Conservation (phyloP, 1,139 yeast species). For the Meyerozyma elateridarum region DNA sequence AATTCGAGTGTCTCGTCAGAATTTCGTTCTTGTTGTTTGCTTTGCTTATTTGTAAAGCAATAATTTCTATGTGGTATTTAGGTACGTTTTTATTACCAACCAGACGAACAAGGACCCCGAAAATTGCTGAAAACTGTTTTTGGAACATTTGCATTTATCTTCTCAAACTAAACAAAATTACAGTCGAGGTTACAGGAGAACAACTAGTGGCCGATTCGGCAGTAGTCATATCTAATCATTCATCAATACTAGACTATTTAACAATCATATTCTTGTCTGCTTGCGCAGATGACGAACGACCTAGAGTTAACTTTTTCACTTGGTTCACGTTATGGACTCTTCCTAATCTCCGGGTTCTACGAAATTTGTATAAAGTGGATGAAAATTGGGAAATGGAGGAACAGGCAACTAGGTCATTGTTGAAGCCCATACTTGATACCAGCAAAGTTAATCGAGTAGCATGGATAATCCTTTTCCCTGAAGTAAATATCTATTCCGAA, state of each 20-base stretch:
- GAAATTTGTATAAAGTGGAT: slow-evolving; percentile 45
- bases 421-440: slow-evolving; percentile 21
- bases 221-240: slow-evolving; percentile 49
- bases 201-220: slow-evolving; percentile 42
- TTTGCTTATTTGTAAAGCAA: too few relatives aligned
- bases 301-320: slow-evolving; percentile 49
- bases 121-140: slow-evolving; percentile 21
- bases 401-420: slow-evolving; percentile 20
- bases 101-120: too few relatives aligned
- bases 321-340: slow-evolving; percentile 59
- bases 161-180: slow-evolving; percentile 34
- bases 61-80: too few relatives aligned
- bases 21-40: too few relatives aligned
- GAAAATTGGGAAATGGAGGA: slow-evolving; percentile 61
- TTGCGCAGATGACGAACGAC: slow-evolving; percentile 18
- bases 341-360: slow-evolving; percentile 41
- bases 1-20: too few relatives aligned
- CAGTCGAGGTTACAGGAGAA: slow-evolving; percentile 40
- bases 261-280: slow-evolving; percentile 43
- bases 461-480: slow-evolving; percentile 69
- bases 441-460: slow-evolving; percentile 34
- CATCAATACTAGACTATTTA: slow-evolving; percentile 50
- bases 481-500: slow-evolving; percentile 60
- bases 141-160: slow-evolving; percentile 35
- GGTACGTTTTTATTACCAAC: too few relatives aligned